Evolutionary conservation across 306 rosid genomes (phyloP).

Genomic region (Cucurbita maxima): DNA sequence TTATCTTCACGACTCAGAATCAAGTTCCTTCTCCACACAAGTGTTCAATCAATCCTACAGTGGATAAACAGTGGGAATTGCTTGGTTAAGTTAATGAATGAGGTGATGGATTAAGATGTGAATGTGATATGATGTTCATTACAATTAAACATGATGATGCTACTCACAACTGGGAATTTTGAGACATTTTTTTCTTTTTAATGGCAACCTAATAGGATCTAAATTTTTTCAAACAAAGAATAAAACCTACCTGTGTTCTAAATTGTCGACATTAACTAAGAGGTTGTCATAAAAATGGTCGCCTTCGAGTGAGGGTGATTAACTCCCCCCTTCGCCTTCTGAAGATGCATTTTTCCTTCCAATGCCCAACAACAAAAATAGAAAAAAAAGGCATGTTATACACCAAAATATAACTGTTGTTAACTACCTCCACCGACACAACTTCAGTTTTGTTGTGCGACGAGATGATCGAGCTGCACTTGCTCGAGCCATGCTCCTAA

Average conservation of each 20-base stretch:
- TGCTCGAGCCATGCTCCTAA: slow-evolving; percentile 55
- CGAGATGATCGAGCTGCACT: slow-evolving; percentile 51
- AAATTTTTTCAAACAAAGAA: slow-evolving; percentile 32
- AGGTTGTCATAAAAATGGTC: slow-evolving; percentile 14
- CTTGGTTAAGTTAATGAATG: slow-evolving; percentile 2
- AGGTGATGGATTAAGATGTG: slow-evolving; percentile 19
- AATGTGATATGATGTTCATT: slow-evolving; percentile 5
- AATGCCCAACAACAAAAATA: slow-evolving; percentile 27
- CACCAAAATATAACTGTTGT: slow-evolving; percentile 24
- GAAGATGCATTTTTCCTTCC: slow-evolving; percentile 7
- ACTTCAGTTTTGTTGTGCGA: slow-evolving; percentile 53
- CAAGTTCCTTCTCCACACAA: neutral
- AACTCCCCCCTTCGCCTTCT: neutral
- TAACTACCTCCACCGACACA: slow-evolving; percentile 24
- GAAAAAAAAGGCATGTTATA: slow-evolving; percentile 20
- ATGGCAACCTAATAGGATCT: slow-evolving; percentile 31
- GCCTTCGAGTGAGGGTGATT: slow-evolving; percentile 3
- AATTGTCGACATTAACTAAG: neutral
- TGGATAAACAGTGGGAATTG: neutral
- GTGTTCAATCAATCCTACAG: neutral
- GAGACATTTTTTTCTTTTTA: slow-evolving; percentile 10
- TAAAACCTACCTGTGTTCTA: slow-evolving; percentile 1
- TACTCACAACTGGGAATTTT: neutral
- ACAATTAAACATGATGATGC: slow-evolving; percentile 1
- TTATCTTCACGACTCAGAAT: slow-evolving; percentile 1